Evolutionary conservation across 768 basidiomycete genomes (phyloP).

Genomic region (Gloeopeniophorella convolvens): DNA sequence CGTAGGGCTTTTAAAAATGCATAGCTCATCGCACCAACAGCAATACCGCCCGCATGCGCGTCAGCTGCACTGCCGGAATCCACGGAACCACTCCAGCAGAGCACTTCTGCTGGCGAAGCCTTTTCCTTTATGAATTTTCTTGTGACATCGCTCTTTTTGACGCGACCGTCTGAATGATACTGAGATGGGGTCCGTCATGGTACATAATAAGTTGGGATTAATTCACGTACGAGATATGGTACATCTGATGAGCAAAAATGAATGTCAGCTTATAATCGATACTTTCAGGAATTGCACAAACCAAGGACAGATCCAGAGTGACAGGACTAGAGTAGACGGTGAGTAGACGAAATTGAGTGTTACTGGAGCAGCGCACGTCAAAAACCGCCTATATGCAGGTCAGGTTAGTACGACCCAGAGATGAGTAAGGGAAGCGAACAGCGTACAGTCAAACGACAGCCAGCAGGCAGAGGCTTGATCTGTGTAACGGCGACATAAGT

Average conservation of each 20-base stretch:
- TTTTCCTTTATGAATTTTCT: slow-evolving; percentile 2
- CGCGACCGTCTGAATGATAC: slow-evolving; percentile 20
- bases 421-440: not conserved
- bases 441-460: slow-evolving; percentile 40
- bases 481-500: slow-evolving; percentile 5
- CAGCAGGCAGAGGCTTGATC: slow-evolving; percentile 38
- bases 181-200: not conserved
- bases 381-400: slow-evolving; percentile 12
- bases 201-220: not conserved
- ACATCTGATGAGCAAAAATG: slow-evolving; percentile 3
- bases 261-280: not conserved
- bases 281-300: slow-evolving; percentile 1
- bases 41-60: slow-evolving; percentile 5
- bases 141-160: slow-evolving; percentile 7
- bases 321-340: slow-evolving; percentile 26
- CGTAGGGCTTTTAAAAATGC: slow-evolving; percentile 18
- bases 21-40: slow-evolving; percentile 22
- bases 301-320: slow-evolving; percentile 39
- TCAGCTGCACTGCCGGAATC: slow-evolving; percentile 16
- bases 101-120: slow-evolving; percentile 18
- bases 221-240: slow-evolving; percentile 8
- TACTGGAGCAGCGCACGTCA: slow-evolving; percentile 10
- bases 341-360: not conserved
- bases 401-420: not conserved
- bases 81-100: slow-evolving; percentile 21